These are phyloP conservation scores for Amaranthus cruentus DNA, from an alignment of 148 eudicot species.

Conservation along the genomic window DNA sequence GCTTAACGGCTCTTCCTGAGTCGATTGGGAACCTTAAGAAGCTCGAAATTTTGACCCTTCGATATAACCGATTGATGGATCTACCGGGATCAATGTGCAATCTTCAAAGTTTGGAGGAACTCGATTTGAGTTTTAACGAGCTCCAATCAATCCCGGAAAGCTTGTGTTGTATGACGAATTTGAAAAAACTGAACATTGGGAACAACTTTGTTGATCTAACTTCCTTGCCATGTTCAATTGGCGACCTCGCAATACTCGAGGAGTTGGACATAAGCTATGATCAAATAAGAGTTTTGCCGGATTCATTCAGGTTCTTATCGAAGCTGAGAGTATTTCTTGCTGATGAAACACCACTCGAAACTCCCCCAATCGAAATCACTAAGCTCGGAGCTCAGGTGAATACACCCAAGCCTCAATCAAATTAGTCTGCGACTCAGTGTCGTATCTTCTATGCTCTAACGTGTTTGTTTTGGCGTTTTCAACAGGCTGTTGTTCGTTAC, in stretches of 20 bases:
- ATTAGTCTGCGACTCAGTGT: not conserved
- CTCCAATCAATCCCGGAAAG: slow-evolving; percentile 59
- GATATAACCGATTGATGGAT: slow-evolving; percentile 47
- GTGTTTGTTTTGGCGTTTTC: slow-evolving; percentile 7
- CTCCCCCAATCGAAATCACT: slow-evolving; percentile 50
- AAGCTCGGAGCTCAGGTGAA: slow-evolving; percentile 64
- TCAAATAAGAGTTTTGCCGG: slow-evolving; percentile 60
- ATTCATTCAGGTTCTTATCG: slow-evolving; percentile 51
- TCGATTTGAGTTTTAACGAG: slow-evolving; percentile 67
- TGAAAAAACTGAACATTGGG: slow-evolving; percentile 54
- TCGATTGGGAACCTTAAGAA: slow-evolving; percentile 49
- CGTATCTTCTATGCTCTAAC: not conserved
- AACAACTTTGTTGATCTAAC: slow-evolving; percentile 72
- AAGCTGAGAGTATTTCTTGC: slow-evolving; percentile 49
- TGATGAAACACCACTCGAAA: slow-evolving; percentile 61
- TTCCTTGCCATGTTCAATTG: slow-evolving; percentile 56
- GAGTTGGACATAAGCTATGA: slow-evolving; percentile 64
- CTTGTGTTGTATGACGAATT: slow-evolving; percentile 43
- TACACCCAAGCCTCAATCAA: not conserved
- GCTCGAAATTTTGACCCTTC: slow-evolving; percentile 47
- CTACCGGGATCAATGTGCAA: slow-evolving; percentile 60
- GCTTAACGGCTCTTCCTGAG: slow-evolving; percentile 61
- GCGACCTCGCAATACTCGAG: slow-evolving; percentile 59
- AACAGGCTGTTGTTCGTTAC: slow-evolving; percentile 62
- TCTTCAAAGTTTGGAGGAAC: slow-evolving; percentile 43